Evolutionary conservation across 345 rosid genomes (phyloP).

Genomic region (Combretum micranthum): DNA sequence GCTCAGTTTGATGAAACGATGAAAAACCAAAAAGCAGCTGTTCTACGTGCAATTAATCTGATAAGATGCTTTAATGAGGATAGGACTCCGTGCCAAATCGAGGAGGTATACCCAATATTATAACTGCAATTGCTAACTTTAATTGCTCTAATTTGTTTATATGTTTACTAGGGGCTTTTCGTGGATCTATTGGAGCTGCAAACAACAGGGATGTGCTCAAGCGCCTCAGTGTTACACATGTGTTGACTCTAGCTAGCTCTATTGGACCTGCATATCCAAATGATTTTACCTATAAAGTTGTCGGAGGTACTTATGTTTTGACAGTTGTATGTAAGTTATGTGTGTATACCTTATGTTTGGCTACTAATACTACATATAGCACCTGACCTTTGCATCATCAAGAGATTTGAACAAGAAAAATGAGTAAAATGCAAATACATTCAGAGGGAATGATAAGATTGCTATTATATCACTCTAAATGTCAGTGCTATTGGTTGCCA

Average conservation of each 20-base stretch:
- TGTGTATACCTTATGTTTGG: neutral
- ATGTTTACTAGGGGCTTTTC: constrained; percentile 28
- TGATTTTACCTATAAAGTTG: constrained; percentile 30
- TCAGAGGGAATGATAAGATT: no score
- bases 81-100: constrained; percentile 39
- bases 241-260: constrained; percentile 37
- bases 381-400: neutral
- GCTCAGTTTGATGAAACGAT: constrained; percentile 29
- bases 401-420: no score
- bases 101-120: constrained; percentile 26
- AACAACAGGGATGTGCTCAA: constrained; percentile 32
- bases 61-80: constrained; percentile 35
- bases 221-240: constrained; percentile 32
- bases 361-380: neutral
- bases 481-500: no score
- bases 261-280: constrained; percentile 30
- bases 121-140: constrained; percentile 1
- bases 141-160: neutral
- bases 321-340: neutral
- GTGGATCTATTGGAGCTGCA: constrained; percentile 45
- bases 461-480: no score
- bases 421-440: no score
- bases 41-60: constrained; percentile 33
- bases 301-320: constrained; percentile 24
- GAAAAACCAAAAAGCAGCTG: constrained; percentile 35